Percentiles rank a stretch among this genome's conserved stretches.
These are phyloP conservation scores for Sphagnum tenellum DNA, from an alignment of 225 moss, liverwort and hornwort genomes.

Conservation along the genomic window DNA sequence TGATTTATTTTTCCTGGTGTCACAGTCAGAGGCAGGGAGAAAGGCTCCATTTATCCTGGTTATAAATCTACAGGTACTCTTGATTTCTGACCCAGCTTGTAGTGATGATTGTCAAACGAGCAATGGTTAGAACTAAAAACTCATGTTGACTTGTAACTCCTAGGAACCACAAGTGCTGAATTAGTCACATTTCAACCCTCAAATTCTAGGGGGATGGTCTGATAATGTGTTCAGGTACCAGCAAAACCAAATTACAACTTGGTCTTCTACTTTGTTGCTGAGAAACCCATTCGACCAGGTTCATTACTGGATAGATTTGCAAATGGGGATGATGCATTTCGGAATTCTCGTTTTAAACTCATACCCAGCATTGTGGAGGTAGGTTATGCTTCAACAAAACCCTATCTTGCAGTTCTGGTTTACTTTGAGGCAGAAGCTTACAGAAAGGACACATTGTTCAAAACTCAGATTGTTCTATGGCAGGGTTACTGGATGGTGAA, in stretches of 20 bases:
- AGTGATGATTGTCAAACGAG: too few species aligned
- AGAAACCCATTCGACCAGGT: conserved; percentile 50
- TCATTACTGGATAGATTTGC: conserved; percentile 61
- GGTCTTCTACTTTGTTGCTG: conserved; percentile 55
- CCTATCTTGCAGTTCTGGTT: neutral
- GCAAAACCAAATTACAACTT: conserved; percentile 66
- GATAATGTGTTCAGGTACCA: conserved; percentile 37
- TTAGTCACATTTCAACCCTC: too few species aligned
- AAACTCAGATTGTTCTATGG: neutral
- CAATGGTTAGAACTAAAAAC: too few species aligned
- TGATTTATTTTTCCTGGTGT: conserved; percentile 1
- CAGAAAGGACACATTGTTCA: too few species aligned
- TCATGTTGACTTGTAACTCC: too few species aligned
- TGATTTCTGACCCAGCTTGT: too few species aligned
- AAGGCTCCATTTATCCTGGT: conserved; percentile 62
- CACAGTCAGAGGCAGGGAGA: conserved; percentile 54
- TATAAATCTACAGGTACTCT: conserved; percentile 57
- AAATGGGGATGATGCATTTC: conserved; percentile 59
- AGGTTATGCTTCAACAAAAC: conserved; percentile 1
- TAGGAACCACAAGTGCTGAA: too few species aligned
- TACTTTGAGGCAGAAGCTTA: neutral
- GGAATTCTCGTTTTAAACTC: conserved; percentile 66
- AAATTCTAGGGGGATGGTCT: neutral
- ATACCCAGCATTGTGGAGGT: conserved; percentile 78
- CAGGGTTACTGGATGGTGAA: conserved; percentile 85